A percentile compares a stretch with the other conserved stretches of the same genome.
Conservation (phyloP, 2,329 filamentous ascomycete species). For the Didymella lethalis region DNA sequence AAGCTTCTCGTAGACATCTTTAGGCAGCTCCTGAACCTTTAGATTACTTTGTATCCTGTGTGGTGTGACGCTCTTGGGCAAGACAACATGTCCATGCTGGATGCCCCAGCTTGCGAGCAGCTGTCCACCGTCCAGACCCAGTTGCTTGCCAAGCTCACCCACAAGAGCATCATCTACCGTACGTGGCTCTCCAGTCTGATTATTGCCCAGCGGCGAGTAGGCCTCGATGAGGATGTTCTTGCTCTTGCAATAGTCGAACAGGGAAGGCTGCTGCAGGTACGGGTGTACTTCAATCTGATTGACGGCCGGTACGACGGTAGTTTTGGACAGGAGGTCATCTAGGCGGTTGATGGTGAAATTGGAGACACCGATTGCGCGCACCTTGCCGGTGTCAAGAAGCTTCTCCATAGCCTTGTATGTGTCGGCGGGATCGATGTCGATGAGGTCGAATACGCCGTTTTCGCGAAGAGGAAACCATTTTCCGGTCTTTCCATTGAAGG, state of each 20-base stretch:
- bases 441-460: constrained; percentile 71
- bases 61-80: constrained; percentile 81
- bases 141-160: constrained; percentile 40
- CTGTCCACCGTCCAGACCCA: constrained; percentile 74
- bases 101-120: constrained; percentile 80
- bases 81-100: constrained; percentile 79
- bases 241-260: constrained; percentile 72
- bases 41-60: constrained; percentile 77
- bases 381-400: constrained; percentile 71
- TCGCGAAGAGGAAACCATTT: constrained; percentile 40
- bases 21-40: constrained; percentile 69
- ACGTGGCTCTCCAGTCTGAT: constrained; percentile 66
- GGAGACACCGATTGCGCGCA: constrained; percentile 80
- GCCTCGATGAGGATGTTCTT: constrained; percentile 77
- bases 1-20: constrained; percentile 73
- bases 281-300: constrained; percentile 84
- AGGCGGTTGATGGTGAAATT: constrained; percentile 82
- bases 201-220: constrained; percentile 74
- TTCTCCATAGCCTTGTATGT: constrained; percentile 77
- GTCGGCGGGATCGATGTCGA: constrained; percentile 80
- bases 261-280: constrained; percentile 39
- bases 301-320: constrained; percentile 69
- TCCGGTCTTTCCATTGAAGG: constrained; percentile 42
- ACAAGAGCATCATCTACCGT: constrained; percentile 53
- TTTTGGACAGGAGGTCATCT: constrained; percentile 71